phyloP scores from a whole-genome alignment of 306 rosid species.

The Luffa aegyptiaca region DNA sequence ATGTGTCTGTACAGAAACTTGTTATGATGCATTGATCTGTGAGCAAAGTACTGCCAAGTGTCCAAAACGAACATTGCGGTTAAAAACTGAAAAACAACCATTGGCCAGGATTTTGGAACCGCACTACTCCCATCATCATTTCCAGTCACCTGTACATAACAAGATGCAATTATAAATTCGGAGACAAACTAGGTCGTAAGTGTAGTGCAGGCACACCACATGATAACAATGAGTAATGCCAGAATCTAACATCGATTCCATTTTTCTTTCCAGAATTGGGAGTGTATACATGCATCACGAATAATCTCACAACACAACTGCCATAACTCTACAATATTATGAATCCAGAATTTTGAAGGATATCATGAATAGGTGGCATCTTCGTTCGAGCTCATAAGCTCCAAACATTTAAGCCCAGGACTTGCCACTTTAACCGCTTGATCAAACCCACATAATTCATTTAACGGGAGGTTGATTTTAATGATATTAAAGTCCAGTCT shows the following conservation, averaged over 20 bases:
- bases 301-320: neutral
- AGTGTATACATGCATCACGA: neutral
- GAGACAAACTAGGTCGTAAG: neutral
- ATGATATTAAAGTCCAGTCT: neutral
- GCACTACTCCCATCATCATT: conserved; percentile 5
- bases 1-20: conserved; percentile 70
- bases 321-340: neutral
- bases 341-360: neutral
- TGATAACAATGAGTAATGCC: neutral
- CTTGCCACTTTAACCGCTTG: neutral
- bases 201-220: neutral
- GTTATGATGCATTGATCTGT: conserved; percentile 86
- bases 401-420: neutral
- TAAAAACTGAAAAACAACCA: conserved; percentile 37
- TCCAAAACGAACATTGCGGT: conserved; percentile 81
- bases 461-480: neutral
- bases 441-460: neutral
- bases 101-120: conserved; percentile 11
- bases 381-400: neutral
- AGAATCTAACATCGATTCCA: neutral
- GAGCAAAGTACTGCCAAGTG: conserved; percentile 92
- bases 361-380: neutral
- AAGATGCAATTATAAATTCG: neutral
- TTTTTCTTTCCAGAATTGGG: neutral
- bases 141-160: conserved; percentile 13